A percentile compares a stretch with the other conserved stretches of the same genome.
Evolutionary conservation across 306 rosid species (phyloP).

Genomic region (Glycyrrhiza uralensis): DNA sequence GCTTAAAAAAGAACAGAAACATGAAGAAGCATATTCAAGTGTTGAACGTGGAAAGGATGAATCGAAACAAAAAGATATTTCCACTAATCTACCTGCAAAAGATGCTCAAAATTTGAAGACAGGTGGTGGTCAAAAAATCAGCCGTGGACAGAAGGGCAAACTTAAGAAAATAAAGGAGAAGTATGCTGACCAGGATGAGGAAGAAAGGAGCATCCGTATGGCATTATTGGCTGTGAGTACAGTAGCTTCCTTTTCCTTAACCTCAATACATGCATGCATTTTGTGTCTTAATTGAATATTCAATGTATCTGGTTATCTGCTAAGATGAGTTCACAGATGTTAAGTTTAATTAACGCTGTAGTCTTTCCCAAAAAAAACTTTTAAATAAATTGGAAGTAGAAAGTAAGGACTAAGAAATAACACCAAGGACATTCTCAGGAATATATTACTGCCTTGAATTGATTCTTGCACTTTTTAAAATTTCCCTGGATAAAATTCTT

Average conservation of each 20-base stretch:
- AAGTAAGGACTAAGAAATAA: not conserved
- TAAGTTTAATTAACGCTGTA: slow-evolving; percentile 7
- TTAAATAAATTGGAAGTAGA: not conserved
- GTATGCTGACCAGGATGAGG: slow-evolving; percentile 97
- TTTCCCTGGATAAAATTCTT: not conserved
- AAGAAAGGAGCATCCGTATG: slow-evolving; percentile 93
- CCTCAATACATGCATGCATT: not conserved
- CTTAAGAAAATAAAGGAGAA: slow-evolving; percentile 93
- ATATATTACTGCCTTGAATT: not conserved
- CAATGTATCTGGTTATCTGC: not conserved
- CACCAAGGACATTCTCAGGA: not conserved
- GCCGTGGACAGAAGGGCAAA: slow-evolving; percentile 89
- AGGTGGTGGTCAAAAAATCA: slow-evolving; percentile 55
- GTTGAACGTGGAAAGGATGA: slow-evolving; percentile 44
- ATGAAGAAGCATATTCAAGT: slow-evolving; percentile 39
- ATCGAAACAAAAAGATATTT: slow-evolving; percentile 35
- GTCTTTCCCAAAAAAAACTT: not conserved
- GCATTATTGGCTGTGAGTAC: slow-evolving; percentile 94
- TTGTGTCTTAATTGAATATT: not conserved
- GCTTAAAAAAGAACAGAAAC: slow-evolving; percentile 72
- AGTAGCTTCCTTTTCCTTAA: slow-evolving; percentile 11
- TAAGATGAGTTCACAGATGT: not conserved
- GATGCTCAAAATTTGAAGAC: slow-evolving; percentile 51
- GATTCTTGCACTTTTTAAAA: slow-evolving; percentile 20
- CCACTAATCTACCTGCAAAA: slow-evolving; percentile 42